Base-by-base conservation (phyloP, 768 basidiomycete species). In the Suillus americanus region DNA sequence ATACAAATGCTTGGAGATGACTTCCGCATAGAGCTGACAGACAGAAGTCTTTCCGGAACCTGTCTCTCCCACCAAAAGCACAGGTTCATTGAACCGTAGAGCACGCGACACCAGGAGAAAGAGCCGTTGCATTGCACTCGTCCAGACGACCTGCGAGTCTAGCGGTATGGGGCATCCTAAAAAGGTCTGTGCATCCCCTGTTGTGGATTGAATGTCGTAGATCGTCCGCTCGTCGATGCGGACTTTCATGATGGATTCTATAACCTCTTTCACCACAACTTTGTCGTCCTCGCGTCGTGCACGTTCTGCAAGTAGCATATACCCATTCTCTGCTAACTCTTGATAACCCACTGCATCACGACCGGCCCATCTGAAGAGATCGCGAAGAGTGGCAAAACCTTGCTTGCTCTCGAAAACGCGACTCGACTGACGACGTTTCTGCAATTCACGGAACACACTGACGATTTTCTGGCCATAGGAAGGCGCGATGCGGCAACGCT, bases 381-480 rank as follows among this genome's bases (percentile, higher is more conserved):
- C 97, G 46, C 97, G 92, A 5, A 99, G 84, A 1, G 97, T 99
- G 0, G 94, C 97, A 72, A 98, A 99, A 1, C 95, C 91, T 57
- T 97, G 92, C 76, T 96, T 98, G 73, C 95, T 97, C 78, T 99
- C 97, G 73, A 99, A 99, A 43, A 99, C 92, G 33, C 97, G 87
- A 43, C 91, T 86, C 0, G 89, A 85, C 75, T 98, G 96, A 8
- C 97, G 85, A 35, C 94, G 90, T 66, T 93, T 94, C 74, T 97
- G 95, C 4, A 99, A 81, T 73, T 99, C 96, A 54, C 84, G 89
- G 77, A 99, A 99, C 41, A 99, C 97, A 38, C 79, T 80, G 62
- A 99, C 96, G 60, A 99, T 98, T 66, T 86, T 86, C 70, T 91
- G 88, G 20, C 93, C 94, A 70, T 97, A 95, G 0, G 96, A 96